These are phyloP conservation scores for Tillandsia fasciculata DNA, from an alignment of 176 grass and related monocot genomes.

Conservation along the genomic window DNA sequence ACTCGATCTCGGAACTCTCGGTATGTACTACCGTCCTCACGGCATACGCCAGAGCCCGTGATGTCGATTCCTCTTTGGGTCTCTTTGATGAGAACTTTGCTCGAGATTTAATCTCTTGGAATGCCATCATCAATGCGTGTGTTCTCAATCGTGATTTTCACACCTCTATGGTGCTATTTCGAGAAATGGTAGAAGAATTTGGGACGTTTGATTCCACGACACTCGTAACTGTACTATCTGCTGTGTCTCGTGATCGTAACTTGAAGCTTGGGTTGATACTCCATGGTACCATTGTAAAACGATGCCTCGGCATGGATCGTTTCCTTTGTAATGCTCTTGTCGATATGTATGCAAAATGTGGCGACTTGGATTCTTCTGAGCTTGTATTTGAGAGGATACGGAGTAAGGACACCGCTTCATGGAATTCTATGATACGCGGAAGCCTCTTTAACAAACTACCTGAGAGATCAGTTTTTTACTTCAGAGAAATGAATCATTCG, in stretches of 20 bases:
- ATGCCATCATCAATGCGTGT: slow-evolving; percentile 37
- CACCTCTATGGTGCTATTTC: slow-evolving; percentile 28
- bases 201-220: slow-evolving; percentile 44
- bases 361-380: slow-evolving; percentile 29
- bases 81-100: slow-evolving; percentile 37
- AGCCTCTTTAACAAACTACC: slow-evolving; percentile 31
- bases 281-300: slow-evolving; percentile 33
- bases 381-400: slow-evolving; percentile 45
- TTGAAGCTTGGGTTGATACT: slow-evolving; percentile 30
- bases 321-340: slow-evolving; percentile 56
- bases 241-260: slow-evolving; percentile 21
- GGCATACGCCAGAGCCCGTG: slow-evolving; percentile 39
- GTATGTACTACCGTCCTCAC: slow-evolving; percentile 54
- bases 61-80: slow-evolving; percentile 19
- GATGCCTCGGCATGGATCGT: slow-evolving; percentile 15
- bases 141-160: slow-evolving; percentile 9
- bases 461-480: slow-evolving; percentile 31
- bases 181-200: slow-evolving; percentile 26
- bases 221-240: slow-evolving; percentile 48
- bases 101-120: slow-evolving; percentile 60
- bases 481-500: slow-evolving; percentile 46
- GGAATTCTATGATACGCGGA: slow-evolving; percentile 66
- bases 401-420: slow-evolving; percentile 42
- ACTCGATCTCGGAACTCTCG: slow-evolving; percentile 34
- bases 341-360: slow-evolving; percentile 68